Base-by-base conservation (phyloP, 257 asterid species). In the Primulina tabacum region DNA sequence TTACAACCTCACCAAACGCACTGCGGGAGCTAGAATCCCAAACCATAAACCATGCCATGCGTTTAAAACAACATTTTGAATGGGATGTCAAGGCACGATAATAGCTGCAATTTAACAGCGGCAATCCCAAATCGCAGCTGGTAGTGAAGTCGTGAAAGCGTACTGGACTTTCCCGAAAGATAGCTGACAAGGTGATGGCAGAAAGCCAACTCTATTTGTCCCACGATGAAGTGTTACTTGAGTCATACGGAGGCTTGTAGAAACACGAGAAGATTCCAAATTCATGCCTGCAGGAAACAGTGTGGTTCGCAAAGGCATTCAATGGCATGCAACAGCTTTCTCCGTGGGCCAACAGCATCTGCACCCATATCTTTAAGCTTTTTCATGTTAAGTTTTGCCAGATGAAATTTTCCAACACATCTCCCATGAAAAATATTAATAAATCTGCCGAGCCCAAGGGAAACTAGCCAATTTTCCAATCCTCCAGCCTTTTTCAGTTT, bases 331-430 rank as follows among this genome's bases (percentile, higher is more conserved):
- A 93, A 84, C 75, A 93, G 86, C 80, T 93, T 93, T 74, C 98
- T 86, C 84, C 97, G 79, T 6, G 98, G 96, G 16, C 97, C 98
- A 62, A 93, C 89, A 17, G 96, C 95, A 53, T 72, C 79, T 5
- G 86, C 79, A 24, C 98, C 98, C 96, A 90, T 90, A 52, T 88
- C 95, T 78, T 90, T 89, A 58, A 93, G 95, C 84, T 93, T 90
- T 63, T 85, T 72, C 95, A 90, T 89, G 64, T 86, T 88, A 64
- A 93, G 83, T 77, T 77, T 88, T 16, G 92, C 90, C 79, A 93
- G 81, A 75, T 90, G 96, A 81, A 86, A 90, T 70, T 74, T 93
- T 69, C 69, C 79, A 16, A 89, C 80, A 11, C 74, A 77, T 78
- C 75, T 85, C 69, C 76, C 82, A 80, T 76, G 82, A 68, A 93